Evolutionary conservation across 2,329 filamentous ascomycete genomes (phyloP).

Genomic region (Gnomoniopsis sp.): DNA sequence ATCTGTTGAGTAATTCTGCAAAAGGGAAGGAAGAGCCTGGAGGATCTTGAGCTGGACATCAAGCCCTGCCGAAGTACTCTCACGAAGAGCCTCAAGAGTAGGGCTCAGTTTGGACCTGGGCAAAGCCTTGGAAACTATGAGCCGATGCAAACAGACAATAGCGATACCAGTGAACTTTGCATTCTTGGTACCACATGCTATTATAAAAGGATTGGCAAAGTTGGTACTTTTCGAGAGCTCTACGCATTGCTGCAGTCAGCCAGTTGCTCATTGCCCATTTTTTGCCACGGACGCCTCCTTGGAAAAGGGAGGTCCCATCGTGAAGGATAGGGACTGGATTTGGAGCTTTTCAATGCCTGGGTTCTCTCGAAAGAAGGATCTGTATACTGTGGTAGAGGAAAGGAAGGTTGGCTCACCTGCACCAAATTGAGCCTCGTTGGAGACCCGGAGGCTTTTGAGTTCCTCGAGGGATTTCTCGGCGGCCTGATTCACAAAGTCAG

Average conservation of each 20-base stretch:
- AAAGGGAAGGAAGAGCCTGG: slow-evolving; percentile 81
- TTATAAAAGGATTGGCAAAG: slow-evolving; percentile 90
- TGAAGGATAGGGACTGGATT: slow-evolving; percentile 17
- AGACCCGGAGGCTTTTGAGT: slow-evolving; percentile 70
- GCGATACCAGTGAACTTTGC: slow-evolving; percentile 85
- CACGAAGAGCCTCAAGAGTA: slow-evolving; percentile 81
- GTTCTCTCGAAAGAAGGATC: too few species aligned
- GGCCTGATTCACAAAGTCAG: slow-evolving; percentile 50
- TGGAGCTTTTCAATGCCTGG: slow-evolving; percentile 30
- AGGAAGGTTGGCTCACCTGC: slow-evolving; percentile 11
- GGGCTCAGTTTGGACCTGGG: slow-evolving; percentile 78
- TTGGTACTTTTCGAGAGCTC: slow-evolving; percentile 78
- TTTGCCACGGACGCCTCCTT: not conserved
- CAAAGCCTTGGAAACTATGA: slow-evolving; percentile 78
- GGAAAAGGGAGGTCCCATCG: not conserved
- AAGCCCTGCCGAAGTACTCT: slow-evolving; percentile 74
- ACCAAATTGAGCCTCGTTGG: slow-evolving; percentile 65
- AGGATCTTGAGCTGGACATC: slow-evolving; percentile 96
- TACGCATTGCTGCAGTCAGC: slow-evolving; percentile 34
- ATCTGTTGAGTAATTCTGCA: slow-evolving; percentile 86
- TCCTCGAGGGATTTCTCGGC: slow-evolving; percentile 93
- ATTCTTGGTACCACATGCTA: slow-evolving; percentile 89
- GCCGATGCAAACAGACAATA: slow-evolving; percentile 81
- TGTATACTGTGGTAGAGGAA: not conserved
- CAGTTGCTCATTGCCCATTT: not conserved